Evolutionary conservation across 2,329 filamentous ascomycete genomes (phyloP).

Genomic region (Alternaria sp.): DNA sequence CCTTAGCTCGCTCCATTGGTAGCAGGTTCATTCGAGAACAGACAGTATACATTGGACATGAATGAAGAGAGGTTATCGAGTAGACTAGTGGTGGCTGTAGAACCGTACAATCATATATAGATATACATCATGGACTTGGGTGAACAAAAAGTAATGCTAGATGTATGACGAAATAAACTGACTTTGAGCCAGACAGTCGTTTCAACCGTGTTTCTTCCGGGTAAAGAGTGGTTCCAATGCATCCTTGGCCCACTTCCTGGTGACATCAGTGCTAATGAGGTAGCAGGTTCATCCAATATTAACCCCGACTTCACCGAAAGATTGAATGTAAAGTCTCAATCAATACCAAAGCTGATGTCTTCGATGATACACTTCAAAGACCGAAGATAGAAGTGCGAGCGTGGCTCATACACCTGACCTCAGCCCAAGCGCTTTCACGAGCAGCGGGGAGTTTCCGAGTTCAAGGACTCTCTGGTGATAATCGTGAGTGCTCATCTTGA

Average conservation of each 20-base stretch:
- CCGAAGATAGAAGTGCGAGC: too few relatives aligned
- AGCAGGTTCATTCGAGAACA: background rate
- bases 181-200: background rate
- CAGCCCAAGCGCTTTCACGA: too few relatives aligned
- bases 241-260: background rate
- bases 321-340: background rate
- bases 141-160: background rate
- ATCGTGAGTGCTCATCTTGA: background rate
- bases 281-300: background rate
- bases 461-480: background rate
- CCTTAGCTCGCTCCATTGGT: background rate
- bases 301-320: background rate
- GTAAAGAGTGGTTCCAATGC: background rate
- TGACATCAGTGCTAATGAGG: background rate
- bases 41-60: background rate
- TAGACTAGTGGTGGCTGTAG: background rate
- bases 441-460: background rate
- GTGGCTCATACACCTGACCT: too few relatives aligned
- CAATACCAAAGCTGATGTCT: background rate
- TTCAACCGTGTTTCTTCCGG: background rate
- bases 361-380: background rate
- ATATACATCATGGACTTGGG: background rate
- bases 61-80: background rate
- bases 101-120: background rate
- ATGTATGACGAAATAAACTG: background rate